Percentiles rank a stretch among this genome's conserved stretches.
Conservation (phyloP, 108 stramenopile species). For the Parietichytrium sp. region DNA sequence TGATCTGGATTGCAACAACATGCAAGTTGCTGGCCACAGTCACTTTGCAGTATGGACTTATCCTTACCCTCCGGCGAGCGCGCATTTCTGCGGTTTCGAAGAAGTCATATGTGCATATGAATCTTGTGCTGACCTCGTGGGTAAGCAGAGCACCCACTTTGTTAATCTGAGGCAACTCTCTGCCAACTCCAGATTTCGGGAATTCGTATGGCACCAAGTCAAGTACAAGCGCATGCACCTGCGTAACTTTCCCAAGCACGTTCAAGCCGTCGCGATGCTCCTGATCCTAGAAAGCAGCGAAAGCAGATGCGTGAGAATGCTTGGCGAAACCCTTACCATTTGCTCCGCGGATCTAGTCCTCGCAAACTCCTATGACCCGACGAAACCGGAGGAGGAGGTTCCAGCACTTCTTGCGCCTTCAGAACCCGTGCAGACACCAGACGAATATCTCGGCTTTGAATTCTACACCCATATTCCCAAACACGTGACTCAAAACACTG, state of each 20-base stretch:
- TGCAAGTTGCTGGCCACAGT: too few species aligned
- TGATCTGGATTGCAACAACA: too few species aligned
- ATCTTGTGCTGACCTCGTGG: too few species aligned
- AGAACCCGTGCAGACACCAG: neutral
- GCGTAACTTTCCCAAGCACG: neutral
- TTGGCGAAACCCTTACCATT: neutral
- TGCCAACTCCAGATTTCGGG: too few species aligned
- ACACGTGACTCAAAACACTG: neutral
- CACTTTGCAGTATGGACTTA: too few species aligned
- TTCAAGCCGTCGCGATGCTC: constrained; percentile 31
- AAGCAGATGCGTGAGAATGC: neutral
- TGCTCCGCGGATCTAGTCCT: neutral
- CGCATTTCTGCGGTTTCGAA: too few species aligned
- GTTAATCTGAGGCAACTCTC: too few species aligned
- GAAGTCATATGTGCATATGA: too few species aligned
- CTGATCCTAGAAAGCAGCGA: neutral
- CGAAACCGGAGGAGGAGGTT: too few species aligned
- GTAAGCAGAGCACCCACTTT: too few species aligned
- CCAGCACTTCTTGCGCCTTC: too few species aligned
- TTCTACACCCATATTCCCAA: neutral
- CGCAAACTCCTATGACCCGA: neutral
- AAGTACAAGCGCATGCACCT: neutral
- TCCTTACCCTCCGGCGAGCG: too few species aligned
- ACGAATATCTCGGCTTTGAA: neutral
- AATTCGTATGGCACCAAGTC: constrained; percentile 9